These are phyloP conservation scores for Hypoxylon sp. DNA, from an alignment of 2,329 filamentous ascomycete species.

Conservation along the genomic window DNA sequence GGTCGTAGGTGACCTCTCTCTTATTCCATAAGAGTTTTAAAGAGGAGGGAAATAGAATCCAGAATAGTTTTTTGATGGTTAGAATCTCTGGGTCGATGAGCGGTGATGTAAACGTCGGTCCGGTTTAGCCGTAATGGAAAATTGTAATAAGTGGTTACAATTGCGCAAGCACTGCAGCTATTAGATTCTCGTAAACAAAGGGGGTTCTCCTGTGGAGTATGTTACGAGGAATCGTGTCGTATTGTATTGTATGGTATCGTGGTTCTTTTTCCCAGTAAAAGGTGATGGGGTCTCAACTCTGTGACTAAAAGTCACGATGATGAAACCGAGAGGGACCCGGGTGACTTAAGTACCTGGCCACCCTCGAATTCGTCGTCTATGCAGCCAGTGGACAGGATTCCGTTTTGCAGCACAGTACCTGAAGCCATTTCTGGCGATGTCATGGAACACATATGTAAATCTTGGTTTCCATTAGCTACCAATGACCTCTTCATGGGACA, in stretches of 20 bases:
- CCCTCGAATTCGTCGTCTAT: constrained; percentile 9
- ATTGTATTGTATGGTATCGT: constrained; percentile 6
- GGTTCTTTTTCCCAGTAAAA: constrained; percentile 1
- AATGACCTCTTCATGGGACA: constrained; percentile 23
- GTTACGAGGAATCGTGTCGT: constrained; percentile 1
- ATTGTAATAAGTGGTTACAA: constrained; percentile 25
- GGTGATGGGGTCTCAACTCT: constrained; percentile 25
- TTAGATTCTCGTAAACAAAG: constrained; percentile 28
- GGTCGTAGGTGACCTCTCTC: constrained; percentile 5
- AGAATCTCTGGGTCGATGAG: constrained; percentile 29
- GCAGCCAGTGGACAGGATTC: constrained; percentile 19
- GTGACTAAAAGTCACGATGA: constrained; percentile 40
- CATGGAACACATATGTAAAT: constrained; percentile 43
- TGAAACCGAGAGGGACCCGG: constrained; percentile 38
- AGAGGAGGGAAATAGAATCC: constrained; percentile 3
- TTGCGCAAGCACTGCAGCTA: constrained; percentile 25
- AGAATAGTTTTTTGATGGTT: constrained; percentile 11
- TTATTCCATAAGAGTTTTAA: constrained; percentile 6
- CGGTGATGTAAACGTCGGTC: constrained; percentile 36
- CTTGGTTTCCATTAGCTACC: constrained; percentile 42
- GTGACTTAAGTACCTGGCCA: constrained; percentile 37
- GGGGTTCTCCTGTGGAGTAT: constrained; percentile 7
- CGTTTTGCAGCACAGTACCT: constrained; percentile 31
- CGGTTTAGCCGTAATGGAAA: constrained; percentile 29
- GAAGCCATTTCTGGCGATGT: constrained; percentile 40